These are phyloP conservation scores for Naganishia sp. DNA, from an alignment of 1,284 basidiomycete species.

Conservation along the genomic window DNA sequence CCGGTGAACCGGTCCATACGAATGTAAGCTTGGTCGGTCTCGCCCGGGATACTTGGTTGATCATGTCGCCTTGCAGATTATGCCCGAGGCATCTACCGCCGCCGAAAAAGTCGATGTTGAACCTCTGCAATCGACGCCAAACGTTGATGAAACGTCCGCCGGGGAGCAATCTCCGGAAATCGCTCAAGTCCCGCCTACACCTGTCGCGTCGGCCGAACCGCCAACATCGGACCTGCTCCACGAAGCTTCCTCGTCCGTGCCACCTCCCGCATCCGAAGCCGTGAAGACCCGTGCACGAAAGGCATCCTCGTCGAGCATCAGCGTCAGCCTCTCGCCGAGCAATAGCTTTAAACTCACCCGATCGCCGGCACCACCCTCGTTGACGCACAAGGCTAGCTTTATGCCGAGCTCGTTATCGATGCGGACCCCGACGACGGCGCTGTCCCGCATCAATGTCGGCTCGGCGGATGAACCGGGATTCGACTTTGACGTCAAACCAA, in stretches of 20 bases:
- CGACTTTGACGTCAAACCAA: slow-evolving; percentile 21
- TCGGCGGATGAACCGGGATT: slow-evolving; percentile 21
- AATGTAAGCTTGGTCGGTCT: background rate
- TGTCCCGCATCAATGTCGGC: slow-evolving; percentile 25
- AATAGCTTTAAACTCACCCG: slow-evolving; percentile 7
- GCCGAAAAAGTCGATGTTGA: background rate
- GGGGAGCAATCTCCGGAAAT: background rate
- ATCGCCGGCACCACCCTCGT: slow-evolving; percentile 7
- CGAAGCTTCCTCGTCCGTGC: background rate
- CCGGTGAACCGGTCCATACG: too few relatives aligned
- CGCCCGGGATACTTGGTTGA: too few relatives aligned
- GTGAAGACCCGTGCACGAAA: slow-evolving; percentile 13
- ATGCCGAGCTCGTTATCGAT: slow-evolving; percentile 20
- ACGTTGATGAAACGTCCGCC: background rate
- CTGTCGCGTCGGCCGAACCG: background rate
- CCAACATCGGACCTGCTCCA: background rate
- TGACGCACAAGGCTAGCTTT: slow-evolving; percentile 22
- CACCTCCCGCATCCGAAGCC: slow-evolving; percentile 1
- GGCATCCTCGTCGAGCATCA: slow-evolving; percentile 24
- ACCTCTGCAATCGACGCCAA: background rate
- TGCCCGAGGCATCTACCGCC: too few relatives aligned
- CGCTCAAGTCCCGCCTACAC: background rate
- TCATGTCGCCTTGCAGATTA: too few relatives aligned
- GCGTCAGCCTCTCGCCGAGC: slow-evolving; percentile 21
- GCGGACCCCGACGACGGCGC: slow-evolving; percentile 21